phyloP scores from a whole-genome alignment of 768 basidiomycete genomes.

The Symmetrospora coprosmae region DNA sequence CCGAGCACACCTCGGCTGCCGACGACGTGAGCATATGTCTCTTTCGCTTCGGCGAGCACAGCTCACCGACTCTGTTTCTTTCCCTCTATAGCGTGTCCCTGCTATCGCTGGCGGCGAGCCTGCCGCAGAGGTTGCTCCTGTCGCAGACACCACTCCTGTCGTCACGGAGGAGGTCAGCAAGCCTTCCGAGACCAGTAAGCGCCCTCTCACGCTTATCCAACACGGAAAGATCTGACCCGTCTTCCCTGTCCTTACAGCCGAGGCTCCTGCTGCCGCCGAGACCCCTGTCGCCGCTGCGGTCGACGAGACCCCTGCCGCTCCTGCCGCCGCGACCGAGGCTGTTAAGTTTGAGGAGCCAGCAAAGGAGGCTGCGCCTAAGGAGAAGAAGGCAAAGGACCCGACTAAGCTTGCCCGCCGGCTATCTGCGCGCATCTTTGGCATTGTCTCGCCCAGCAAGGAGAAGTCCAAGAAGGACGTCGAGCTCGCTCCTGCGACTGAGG shows the following conservation, averaged over 20 bases:
- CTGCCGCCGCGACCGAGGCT: background rate
- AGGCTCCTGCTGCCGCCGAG: background rate
- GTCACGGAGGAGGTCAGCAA: no score
- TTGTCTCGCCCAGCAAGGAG: background rate
- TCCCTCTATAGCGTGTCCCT: no score
- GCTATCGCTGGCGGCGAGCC: no score
- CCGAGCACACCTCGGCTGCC: no score
- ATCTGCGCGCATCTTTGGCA: background rate
- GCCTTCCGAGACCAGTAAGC: no score
- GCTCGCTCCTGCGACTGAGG: slow-evolving; percentile 9
- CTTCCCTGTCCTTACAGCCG: background rate
- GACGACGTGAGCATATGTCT: no score
- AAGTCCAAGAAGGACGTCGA: slow-evolving; percentile 20
- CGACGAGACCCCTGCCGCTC: background rate
- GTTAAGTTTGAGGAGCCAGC: slow-evolving; percentile 4
- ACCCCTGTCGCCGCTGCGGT: background rate
- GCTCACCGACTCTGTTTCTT: no score
- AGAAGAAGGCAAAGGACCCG: slow-evolving; percentile 2
- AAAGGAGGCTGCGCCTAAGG: background rate
- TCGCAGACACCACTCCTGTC: no score
- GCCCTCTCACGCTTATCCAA: no score
- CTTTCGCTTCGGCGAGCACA: no score
- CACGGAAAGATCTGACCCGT: no score
- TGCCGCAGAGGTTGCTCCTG: no score
- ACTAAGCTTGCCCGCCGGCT: slow-evolving; percentile 16